Conservation (phyloP, 2,329 filamentous ascomycete species). For the Monilinia laxa region DNA sequence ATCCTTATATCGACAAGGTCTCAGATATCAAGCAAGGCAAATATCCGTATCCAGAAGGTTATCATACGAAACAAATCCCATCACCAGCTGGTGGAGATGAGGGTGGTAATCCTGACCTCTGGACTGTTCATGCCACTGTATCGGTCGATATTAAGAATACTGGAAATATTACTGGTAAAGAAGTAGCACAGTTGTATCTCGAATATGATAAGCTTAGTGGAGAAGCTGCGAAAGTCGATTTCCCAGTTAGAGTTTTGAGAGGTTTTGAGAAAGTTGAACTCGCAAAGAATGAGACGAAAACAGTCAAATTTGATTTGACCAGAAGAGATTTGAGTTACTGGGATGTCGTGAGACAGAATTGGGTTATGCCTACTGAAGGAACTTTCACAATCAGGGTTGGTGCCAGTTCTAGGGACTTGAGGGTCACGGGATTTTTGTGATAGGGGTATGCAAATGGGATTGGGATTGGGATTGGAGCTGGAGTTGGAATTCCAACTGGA, state of each 20-base stretch:
- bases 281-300: conserved; percentile 47
- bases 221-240: conserved; percentile 46
- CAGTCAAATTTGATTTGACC: conserved; percentile 53
- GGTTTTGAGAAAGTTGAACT: conserved; percentile 67
- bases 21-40: conserved; percentile 44
- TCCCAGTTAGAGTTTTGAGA: conserved; percentile 65
- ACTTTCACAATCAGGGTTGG: conserved; percentile 46
- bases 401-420: conserved; percentile 42
- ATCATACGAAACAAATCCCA: conserved; percentile 45
- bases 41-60: conserved; percentile 47
- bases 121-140: conserved; percentile 55
- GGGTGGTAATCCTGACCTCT: conserved; percentile 56
- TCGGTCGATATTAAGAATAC: conserved; percentile 59
- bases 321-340: conserved; percentile 64
- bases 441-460: not conserved
- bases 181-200: conserved; percentile 59
- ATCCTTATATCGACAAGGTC: conserved; percentile 53
- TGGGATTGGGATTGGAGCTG: not conserved
- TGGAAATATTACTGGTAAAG: conserved; percentile 50
- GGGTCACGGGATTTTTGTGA: conserved; percentile 31
- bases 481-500: not conserved
- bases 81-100: conserved; percentile 64
- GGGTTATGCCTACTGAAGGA: conserved; percentile 57
- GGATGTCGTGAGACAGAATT: conserved; percentile 61
- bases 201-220: conserved; percentile 40